Evolutionary conservation across 2,329 filamentous ascomycete species (phyloP).

Genomic region (Periconia sp.): DNA sequence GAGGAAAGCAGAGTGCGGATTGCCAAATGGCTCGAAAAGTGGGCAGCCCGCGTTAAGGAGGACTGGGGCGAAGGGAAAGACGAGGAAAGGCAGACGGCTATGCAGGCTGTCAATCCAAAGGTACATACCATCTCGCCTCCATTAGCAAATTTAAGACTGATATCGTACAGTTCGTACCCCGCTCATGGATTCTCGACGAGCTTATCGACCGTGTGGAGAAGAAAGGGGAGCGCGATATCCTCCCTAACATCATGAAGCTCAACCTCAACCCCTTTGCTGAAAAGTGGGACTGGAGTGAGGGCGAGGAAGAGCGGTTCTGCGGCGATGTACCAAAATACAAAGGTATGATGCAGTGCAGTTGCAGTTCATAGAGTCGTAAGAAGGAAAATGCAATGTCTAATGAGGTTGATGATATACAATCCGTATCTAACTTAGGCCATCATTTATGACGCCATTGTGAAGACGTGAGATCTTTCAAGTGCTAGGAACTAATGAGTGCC

Average conservation of each 20-base stretch:
- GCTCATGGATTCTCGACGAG: conserved; percentile 92
- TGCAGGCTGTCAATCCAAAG: conserved; percentile 90
- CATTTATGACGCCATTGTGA: no score
- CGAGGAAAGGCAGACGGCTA: conserved; percentile 68
- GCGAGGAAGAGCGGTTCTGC: conserved; percentile 82
- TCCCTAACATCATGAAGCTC: conserved; percentile 82
- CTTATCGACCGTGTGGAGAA: conserved; percentile 89
- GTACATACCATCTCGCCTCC: conserved; percentile 37
- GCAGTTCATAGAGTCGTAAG: conserved; percentile 67
- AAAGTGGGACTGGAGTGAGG: conserved; percentile 68
- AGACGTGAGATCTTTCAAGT: no score
- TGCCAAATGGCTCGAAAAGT: conserved; percentile 80
- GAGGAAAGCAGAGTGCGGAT: conserved; percentile 70
- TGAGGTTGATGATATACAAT: no score
- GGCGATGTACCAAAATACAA: conserved; percentile 81
- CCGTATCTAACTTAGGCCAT: no score
- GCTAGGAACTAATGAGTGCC: no score
- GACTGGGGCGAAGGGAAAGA: conserved; percentile 73
- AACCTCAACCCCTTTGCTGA: conserved; percentile 85
- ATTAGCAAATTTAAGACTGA: background rate
- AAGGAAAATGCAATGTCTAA: background rate
- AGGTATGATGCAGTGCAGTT: conserved; percentile 91
- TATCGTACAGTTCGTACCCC: conserved; percentile 72
- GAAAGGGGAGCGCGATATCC: conserved; percentile 77
- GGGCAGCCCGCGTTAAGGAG: conserved; percentile 72